These are phyloP conservation scores for Perkinsus marinus DNA, from an alignment of 169 alveolate genomes.

Conservation along the genomic window DNA sequence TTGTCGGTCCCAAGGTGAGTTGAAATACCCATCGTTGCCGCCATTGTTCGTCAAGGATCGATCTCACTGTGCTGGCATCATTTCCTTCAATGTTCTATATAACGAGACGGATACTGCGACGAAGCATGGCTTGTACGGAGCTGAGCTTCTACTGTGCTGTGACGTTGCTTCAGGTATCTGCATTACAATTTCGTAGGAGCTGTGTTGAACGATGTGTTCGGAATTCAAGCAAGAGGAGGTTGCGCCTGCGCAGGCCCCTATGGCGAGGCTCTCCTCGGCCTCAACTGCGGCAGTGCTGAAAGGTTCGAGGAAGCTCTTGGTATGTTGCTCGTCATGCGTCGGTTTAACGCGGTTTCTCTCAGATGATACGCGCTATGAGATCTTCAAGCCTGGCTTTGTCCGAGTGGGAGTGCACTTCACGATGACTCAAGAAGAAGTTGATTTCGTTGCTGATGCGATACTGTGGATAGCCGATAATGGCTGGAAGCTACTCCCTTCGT, in stretches of 20 bases:
- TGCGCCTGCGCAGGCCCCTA: constrained; percentile 85
- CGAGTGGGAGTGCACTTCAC: constrained; percentile 75
- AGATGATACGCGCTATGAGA: constrained; percentile 64
- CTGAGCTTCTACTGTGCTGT: not conserved
- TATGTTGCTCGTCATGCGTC: not conserved
- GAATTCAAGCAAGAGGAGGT: constrained; percentile 80
- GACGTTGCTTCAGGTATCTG: constrained; percentile 21
- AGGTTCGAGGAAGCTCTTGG: not conserved
- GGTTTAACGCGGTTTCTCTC: not conserved
- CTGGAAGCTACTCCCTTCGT: constrained; percentile 63
- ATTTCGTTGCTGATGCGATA: constrained; percentile 40
- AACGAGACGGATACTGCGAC: not conserved
- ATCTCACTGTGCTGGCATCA: not conserved
- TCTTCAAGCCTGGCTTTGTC: constrained; percentile 76
- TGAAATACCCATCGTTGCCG: not conserved
- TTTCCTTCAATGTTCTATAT: not conserved
- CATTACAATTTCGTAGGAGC: constrained; percentile 76
- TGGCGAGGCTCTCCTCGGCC: constrained; percentile 45
- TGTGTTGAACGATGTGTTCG: constrained; percentile 78
- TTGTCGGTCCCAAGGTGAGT: not conserved
- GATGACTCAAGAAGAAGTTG: constrained; percentile 48
- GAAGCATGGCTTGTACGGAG: not conserved
- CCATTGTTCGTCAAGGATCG: not conserved
- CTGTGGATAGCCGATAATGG: constrained; percentile 69
- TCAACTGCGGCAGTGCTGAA: not conserved